A percentile compares a stretch with the other conserved stretches of the same genome.
phyloP scores from a whole-genome alignment of 208 protist species.

The Crithidia brevicula region DNA sequence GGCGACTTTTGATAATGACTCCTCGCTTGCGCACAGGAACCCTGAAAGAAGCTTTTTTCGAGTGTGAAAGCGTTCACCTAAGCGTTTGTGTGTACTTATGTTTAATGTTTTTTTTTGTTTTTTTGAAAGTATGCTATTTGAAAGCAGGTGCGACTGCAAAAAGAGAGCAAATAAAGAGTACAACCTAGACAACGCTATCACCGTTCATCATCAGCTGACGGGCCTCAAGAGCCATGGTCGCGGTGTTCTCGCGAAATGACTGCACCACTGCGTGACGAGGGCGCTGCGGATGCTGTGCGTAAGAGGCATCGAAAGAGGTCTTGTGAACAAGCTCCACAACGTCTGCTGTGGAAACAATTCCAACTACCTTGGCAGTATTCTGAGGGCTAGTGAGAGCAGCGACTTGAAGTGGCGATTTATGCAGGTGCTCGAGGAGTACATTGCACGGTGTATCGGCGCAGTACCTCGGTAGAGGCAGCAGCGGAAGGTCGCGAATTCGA shows the following conservation, averaged over 20 bases:
- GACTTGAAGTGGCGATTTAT: constrained; percentile 47
- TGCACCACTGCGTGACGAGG: constrained; percentile 32
- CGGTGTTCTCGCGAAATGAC: constrained; percentile 31
- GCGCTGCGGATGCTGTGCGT: constrained; percentile 11
- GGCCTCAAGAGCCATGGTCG: constrained; percentile 11
- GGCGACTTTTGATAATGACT: too few relatives aligned
- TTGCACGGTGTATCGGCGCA: constrained; percentile 45
- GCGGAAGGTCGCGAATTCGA: constrained; percentile 56
- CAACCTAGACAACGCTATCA: background rate
- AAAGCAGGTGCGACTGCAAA: constrained; percentile 12
- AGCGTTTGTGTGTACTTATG: too few relatives aligned
- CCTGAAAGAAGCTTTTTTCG: too few relatives aligned
- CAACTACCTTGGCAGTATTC: constrained; percentile 36
- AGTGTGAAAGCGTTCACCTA: too few relatives aligned
- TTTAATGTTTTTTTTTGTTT: constrained; percentile 28
- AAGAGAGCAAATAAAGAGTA: background rate
- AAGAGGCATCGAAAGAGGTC: constrained; percentile 55
- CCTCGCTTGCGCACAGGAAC: too few relatives aligned
- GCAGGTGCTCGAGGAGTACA: constrained; percentile 51
- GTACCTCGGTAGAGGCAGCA: constrained; percentile 50
- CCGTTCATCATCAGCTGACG: constrained; percentile 2
- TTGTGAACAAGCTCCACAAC: constrained; percentile 65
- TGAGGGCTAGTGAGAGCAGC: constrained; percentile 42
- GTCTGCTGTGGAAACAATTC: constrained; percentile 56
- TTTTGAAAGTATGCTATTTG: too few relatives aligned